Evolutionary conservation across 2,329 filamentous ascomycete species (phyloP).

Genomic region (Cladosporium velox): DNA sequence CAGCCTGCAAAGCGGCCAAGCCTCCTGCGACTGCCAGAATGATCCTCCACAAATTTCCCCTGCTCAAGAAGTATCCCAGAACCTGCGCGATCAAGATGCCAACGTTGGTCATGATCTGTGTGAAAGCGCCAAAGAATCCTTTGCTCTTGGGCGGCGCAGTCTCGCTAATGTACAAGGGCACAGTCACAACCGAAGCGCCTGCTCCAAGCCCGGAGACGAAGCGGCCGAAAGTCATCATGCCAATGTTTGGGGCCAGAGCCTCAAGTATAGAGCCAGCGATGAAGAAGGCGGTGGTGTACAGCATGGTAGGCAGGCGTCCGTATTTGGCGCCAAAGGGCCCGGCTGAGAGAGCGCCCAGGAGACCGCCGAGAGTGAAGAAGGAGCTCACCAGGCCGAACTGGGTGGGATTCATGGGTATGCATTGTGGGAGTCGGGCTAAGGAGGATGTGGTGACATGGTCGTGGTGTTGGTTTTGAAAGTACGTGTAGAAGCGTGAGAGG

Average conservation of each 20-base stretch:
- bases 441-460: conserved; percentile 7
- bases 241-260: conserved; percentile 68
- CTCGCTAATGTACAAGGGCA: conserved; percentile 93
- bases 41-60: conserved; percentile 76
- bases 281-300: conserved; percentile 74
- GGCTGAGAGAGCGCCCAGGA: conserved; percentile 77
- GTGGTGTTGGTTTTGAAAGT: conserved; percentile 12
- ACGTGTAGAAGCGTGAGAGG: conserved; percentile 24
- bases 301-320: conserved; percentile 76
- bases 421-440: conserved; percentile 60
- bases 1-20: conserved; percentile 66
- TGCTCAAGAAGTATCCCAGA: conserved; percentile 84
- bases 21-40: conserved; percentile 74
- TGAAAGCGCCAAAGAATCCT: conserved; percentile 76
- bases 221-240: conserved; percentile 70
- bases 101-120: conserved; percentile 85
- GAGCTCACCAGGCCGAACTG: conserved; percentile 86
- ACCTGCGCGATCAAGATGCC: conserved; percentile 84
- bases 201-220: conserved; percentile 81
- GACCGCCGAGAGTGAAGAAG: conserved; percentile 85
- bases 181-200: conserved; percentile 86
- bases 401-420: conserved; percentile 81
- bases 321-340: conserved; percentile 76
- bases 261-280: conserved; percentile 74
- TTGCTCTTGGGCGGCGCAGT: conserved; percentile 67